phyloP scores from a whole-genome alignment of 108 stramenopile species.

The Fragilaria crotonensis region DNA sequence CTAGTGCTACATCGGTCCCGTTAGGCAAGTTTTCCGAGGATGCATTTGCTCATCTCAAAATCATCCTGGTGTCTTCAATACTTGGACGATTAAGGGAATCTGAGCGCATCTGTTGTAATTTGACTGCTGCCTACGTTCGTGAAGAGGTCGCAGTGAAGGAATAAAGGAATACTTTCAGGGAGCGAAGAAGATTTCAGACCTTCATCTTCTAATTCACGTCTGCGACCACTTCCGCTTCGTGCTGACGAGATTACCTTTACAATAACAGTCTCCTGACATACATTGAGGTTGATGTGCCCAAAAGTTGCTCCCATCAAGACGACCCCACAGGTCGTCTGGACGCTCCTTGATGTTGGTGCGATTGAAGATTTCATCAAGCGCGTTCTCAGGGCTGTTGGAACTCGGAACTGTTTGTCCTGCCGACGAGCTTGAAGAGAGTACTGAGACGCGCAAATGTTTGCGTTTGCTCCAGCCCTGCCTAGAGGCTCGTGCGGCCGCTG shows the following conservation, averaged over 20 bases:
- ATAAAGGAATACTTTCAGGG: slow-evolving; percentile 98
- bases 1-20: slow-evolving; percentile 94
- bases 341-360: slow-evolving; percentile 94
- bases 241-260: slow-evolving; percentile 98
- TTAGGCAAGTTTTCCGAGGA: slow-evolving; percentile 96
- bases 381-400: slow-evolving; percentile 96
- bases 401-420: slow-evolving; percentile 98
- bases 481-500: slow-evolving; percentile 98
- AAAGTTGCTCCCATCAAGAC: slow-evolving; percentile 96
- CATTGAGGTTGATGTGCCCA: slow-evolving; percentile 99
- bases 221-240: slow-evolving; percentile 98
- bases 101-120: slow-evolving; percentile 99
- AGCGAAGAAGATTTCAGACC: slow-evolving; percentile 98
- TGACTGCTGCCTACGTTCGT: slow-evolving; percentile 95
- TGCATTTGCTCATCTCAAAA: slow-evolving; percentile 98
- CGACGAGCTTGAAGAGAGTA: slow-evolving; percentile 97
- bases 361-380: slow-evolving; percentile 99
- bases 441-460: slow-evolving; percentile 94
- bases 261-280: slow-evolving; percentile 97
- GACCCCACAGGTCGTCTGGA: slow-evolving; percentile 98
- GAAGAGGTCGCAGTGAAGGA: no score
- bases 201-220: slow-evolving; percentile 99
- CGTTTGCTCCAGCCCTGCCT: slow-evolving; percentile 97
- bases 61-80: slow-evolving; percentile 93
- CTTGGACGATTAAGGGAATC: slow-evolving; percentile 96